phyloP scores from a whole-genome alignment of 1,284 basidiomycete genomes.

The Lentinus polychrous region DNA sequence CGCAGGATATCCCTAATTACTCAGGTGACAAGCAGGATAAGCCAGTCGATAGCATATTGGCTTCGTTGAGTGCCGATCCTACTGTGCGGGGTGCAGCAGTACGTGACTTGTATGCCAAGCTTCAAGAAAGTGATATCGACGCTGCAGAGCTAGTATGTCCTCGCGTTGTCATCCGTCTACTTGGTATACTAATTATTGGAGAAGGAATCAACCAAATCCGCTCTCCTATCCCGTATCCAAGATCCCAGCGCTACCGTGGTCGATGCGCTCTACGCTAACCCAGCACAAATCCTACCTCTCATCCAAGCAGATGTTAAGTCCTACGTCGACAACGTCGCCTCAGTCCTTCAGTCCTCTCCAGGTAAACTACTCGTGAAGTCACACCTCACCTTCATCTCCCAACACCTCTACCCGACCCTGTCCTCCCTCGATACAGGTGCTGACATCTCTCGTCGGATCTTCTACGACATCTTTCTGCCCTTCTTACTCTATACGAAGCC shows the following conservation, averaged over 20 bases:
- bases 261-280: constrained; percentile 54
- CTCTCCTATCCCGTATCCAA: constrained; percentile 55
- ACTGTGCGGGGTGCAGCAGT: constrained; percentile 47
- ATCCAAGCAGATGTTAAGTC: constrained; percentile 31
- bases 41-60: constrained; percentile 40
- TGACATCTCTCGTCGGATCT: constrained; percentile 29
- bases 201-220: constrained; percentile 44
- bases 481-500: constrained; percentile 69
- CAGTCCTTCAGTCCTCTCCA: constrained; percentile 42
- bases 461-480: constrained; percentile 63
- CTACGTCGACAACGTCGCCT: constrained; percentile 46
- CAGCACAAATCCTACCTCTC: constrained; percentile 39
- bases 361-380: constrained; percentile 36
- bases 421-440: constrained; percentile 18
- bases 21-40: constrained; percentile 5
- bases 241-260: constrained; percentile 61
- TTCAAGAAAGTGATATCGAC: constrained; percentile 25
- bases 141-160: constrained; percentile 34
- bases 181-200: neutral
- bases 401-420: constrained; percentile 33
- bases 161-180: constrained; percentile 3
- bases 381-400: constrained; percentile 60
- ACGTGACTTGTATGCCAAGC: constrained; percentile 36
- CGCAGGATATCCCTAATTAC: constrained; percentile 3
- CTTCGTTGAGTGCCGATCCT: constrained; percentile 45